Evolutionary conservation across 805 yeast species (phyloP).

Genomic region (Starmerella cellae): DNA sequence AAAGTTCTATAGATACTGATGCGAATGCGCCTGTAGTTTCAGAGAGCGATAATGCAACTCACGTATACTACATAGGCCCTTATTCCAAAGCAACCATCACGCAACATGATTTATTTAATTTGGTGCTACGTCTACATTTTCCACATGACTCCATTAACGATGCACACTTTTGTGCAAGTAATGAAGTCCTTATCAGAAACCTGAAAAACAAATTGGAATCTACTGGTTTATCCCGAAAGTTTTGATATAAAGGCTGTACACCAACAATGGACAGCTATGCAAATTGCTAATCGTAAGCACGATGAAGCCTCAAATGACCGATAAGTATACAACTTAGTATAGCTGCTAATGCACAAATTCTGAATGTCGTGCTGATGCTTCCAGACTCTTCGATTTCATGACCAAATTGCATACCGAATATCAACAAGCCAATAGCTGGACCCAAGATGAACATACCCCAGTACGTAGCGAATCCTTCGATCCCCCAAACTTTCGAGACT

Average conservation of each 20-base stretch:
- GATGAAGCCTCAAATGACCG: constrained; percentile 6
- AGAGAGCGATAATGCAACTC: too few species aligned
- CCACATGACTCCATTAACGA: background rate
- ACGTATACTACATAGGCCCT: constrained; percentile 8
- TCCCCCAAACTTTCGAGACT: constrained; percentile 75
- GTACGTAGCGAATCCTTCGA: constrained; percentile 75
- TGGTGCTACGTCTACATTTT: constrained; percentile 4
- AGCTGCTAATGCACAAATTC: constrained; percentile 12
- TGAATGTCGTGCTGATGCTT: constrained; percentile 10
- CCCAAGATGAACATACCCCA: constrained; percentile 86
- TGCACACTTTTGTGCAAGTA: background rate
- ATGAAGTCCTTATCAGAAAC: background rate
- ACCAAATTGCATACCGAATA: constrained; percentile 62
- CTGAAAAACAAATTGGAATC: background rate
- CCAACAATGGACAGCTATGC: background rate
- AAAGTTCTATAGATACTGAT: too few species aligned
- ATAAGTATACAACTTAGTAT: constrained; percentile 7
- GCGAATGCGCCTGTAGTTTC: too few species aligned
- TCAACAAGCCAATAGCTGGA: constrained; percentile 68
- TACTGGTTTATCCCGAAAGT: too few species aligned
- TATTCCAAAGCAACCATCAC: background rate
- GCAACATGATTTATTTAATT: background rate
- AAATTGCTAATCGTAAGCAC: background rate
- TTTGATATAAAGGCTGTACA: background rate
- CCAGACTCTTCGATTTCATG: constrained; percentile 36